Conservation (phyloP, 495 filamentous ascomycete species). For the Tuber magnatum region DNA sequence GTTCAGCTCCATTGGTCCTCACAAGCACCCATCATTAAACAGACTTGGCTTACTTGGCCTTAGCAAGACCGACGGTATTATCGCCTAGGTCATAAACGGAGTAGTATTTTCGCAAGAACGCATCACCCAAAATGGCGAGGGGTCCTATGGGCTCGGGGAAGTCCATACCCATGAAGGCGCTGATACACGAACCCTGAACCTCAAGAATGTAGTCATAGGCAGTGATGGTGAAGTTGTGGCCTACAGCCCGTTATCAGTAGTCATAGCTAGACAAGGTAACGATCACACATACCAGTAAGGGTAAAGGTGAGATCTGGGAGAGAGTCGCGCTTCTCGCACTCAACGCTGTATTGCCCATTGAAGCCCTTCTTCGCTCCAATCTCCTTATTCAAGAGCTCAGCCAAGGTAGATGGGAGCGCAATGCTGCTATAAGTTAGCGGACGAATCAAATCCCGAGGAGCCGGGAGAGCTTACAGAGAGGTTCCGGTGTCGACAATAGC, state of each 20-base stretch:
- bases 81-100: conserved; percentile 89
- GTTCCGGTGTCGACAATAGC: conserved; percentile 98
- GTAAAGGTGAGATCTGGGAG: conserved; percentile 87
- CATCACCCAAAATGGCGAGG: conserved; percentile 91
- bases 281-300: conserved; percentile 44
- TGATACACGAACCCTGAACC: conserved; percentile 90
- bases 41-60: conserved; percentile 51
- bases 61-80: conserved; percentile 77
- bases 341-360: conserved; percentile 90
- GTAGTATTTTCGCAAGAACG: conserved; percentile 96
- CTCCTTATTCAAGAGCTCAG: conserved; percentile 94
- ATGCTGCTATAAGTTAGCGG: conserved; percentile 46
- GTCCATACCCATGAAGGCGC: conserved; percentile 96
- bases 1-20: not conserved
- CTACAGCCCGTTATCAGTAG: conserved; percentile 36
- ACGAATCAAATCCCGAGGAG: not conserved
- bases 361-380: conserved; percentile 96
- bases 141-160: conserved; percentile 87
- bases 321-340: conserved; percentile 72
- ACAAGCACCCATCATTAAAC: conserved; percentile 11
- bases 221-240: conserved; percentile 83
- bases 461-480: conserved; percentile 53
- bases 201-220: conserved; percentile 95
- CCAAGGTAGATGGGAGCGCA: conserved; percentile 82
- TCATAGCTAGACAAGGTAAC: conserved; percentile 23